These are phyloP conservation scores for Mycocentrospora acerina DNA, from an alignment of 2,329 filamentous ascomycete genomes.

Conservation along the genomic window DNA sequence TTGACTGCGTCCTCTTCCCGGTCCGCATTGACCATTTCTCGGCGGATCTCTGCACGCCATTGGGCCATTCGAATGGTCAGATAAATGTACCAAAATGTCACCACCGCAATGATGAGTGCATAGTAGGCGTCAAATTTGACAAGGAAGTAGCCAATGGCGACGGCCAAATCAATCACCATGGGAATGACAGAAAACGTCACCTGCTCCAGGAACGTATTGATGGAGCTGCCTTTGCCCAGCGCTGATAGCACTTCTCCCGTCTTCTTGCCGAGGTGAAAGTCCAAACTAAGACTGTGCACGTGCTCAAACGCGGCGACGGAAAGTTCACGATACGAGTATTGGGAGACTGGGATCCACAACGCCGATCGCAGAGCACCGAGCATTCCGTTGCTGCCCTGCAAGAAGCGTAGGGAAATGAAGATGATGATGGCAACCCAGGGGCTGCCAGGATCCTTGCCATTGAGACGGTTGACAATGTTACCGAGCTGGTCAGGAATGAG, in stretches of 20 bases:
- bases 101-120: conserved; percentile 82
- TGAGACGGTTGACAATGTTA: conserved; percentile 73
- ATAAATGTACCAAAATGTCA: conserved; percentile 95
- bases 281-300: conserved; percentile 89
- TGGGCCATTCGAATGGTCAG: conserved; percentile 95
- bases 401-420: conserved; percentile 74
- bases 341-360: conserved; percentile 94
- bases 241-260: conserved; percentile 95
- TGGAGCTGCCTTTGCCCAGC: conserved; percentile 91
- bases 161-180: conserved; percentile 85
- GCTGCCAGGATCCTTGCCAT: conserved; percentile 54
- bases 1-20: conserved; percentile 96
- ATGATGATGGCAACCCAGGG: conserved; percentile 75
- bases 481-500: conserved; percentile 82
- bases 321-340: conserved; percentile 93
- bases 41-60: conserved; percentile 84
- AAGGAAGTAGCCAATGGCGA: conserved; percentile 82
- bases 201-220: conserved; percentile 95
- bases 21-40: conserved; percentile 92
- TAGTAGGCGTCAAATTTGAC: conserved; percentile 83
- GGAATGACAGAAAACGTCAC: conserved; percentile 94
- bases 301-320: conserved; percentile 97
- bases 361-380: conserved; percentile 79
- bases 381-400: conserved; percentile 87
- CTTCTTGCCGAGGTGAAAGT: conserved; percentile 95